Conservation (phyloP, 2,329 filamentous ascomycete genomes). For the Alternaria brassicae region DNA sequence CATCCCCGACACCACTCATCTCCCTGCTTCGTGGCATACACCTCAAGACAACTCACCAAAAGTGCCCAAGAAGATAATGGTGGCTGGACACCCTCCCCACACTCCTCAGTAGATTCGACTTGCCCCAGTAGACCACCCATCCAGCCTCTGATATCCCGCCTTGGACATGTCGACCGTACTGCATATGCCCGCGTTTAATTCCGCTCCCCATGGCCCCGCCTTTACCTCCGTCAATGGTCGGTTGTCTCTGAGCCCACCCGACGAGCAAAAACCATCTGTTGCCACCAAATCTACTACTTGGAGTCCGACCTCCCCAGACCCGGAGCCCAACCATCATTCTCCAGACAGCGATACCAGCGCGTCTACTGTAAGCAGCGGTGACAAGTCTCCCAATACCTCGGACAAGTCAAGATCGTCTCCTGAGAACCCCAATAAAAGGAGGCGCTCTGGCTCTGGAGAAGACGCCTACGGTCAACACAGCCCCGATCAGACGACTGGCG, state of each 20-base stretch:
- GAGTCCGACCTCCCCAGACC: conserved; percentile 22
- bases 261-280: conserved; percentile 30
- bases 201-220: conserved; percentile 40
- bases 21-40: conserved; percentile 24
- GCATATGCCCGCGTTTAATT: conserved; percentile 39
- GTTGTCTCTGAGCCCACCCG: conserved; percentile 36
- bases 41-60: neutral
- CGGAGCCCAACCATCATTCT: conserved; percentile 31
- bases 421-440: conserved; percentile 61
- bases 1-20: conserved; percentile 14
- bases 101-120: conserved; percentile 4
- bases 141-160: neutral
- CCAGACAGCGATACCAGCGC: conserved; percentile 29
- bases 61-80: neutral
- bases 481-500: conserved; percentile 39
- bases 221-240: conserved; percentile 50
- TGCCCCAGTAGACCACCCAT: neutral
- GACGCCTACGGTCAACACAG: conserved; percentile 49
- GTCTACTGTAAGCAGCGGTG: conserved; percentile 27
- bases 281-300: conserved; percentile 26
- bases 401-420: conserved; percentile 63
- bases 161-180: conserved; percentile 45
- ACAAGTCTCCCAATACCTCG: conserved; percentile 39
- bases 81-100: conserved; percentile 4
- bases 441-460: conserved; percentile 69